These are phyloP conservation scores for Liriodendron chinense DNA, from an alignment of 164 flowering plant species.

Conservation along the genomic window DNA sequence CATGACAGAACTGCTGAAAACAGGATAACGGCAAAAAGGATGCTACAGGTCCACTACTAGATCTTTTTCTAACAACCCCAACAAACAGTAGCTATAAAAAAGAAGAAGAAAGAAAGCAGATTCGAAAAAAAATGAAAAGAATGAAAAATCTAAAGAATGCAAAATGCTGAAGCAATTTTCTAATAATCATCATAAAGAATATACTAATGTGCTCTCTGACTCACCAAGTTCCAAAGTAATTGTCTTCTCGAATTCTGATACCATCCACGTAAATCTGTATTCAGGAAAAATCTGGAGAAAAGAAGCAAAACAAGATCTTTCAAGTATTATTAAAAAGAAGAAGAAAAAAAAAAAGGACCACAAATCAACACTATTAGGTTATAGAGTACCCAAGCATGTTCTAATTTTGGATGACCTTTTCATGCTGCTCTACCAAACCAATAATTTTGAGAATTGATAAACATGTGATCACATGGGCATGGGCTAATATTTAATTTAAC, in stretches of 20 bases:
- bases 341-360: too few species aligned
- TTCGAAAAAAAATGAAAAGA: too few species aligned
- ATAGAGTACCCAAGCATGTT: not conserved
- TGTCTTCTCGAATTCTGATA: conserved; percentile 59
- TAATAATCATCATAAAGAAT: not conserved
- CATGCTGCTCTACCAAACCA: not conserved
- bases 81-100: not conserved
- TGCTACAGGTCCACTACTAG: not conserved
- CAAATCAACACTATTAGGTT: not conserved
- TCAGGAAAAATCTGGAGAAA: conserved; percentile 77
- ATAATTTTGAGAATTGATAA: too few species aligned
- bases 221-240: conserved; percentile 82
- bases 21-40: not conserved
- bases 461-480: too few species aligned
- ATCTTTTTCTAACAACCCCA: not conserved
- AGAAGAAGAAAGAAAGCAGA: not conserved
- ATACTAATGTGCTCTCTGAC: conserved; percentile 16
- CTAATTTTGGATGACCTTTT: not conserved
- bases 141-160: not conserved
- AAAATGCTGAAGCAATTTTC: not conserved
- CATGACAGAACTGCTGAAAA: not conserved
- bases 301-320: not conserved
- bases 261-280: conserved; percentile 76
- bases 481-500: too few species aligned
- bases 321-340: too few species aligned